Evolutionary conservation across 179 eudicot genomes (phyloP).

Genomic region (Nepenthes alata): DNA sequence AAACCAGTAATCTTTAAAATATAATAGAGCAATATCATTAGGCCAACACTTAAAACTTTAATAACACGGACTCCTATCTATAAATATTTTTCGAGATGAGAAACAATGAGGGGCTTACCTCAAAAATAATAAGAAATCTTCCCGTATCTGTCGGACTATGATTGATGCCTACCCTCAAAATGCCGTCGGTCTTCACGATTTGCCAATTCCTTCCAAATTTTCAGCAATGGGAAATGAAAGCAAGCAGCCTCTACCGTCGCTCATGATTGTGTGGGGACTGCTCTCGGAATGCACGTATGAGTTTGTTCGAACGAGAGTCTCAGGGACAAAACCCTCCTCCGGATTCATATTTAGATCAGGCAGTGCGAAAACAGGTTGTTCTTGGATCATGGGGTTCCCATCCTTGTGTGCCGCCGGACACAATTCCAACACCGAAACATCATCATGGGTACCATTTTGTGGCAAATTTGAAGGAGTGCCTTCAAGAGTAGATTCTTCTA

Average conservation of each 20-base stretch:
- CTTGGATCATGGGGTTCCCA: constrained; percentile 1
- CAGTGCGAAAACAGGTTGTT: constrained; percentile 28
- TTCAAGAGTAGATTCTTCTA: neutral
- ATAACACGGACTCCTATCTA: neutral
- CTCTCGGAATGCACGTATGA: neutral
- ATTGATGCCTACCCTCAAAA: too few relatives aligned
- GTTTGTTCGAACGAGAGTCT: constrained; percentile 16
- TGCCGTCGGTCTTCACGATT: too few relatives aligned
- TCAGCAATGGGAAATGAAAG: too few relatives aligned
- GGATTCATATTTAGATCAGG: constrained; percentile 72
- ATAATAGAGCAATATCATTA: too few relatives aligned
- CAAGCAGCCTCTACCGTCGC: too few relatives aligned
- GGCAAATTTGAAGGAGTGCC: neutral
- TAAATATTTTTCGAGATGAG: neutral
- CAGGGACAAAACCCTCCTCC: constrained; percentile 24
- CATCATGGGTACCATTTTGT: neutral
- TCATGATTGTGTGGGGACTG: neutral
- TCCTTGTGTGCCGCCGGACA: neutral
- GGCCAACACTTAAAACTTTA: neutral
- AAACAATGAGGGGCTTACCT: constrained; percentile 1
- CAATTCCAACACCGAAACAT: neutral
- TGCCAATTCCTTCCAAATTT: too few relatives aligned
- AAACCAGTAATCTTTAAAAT: neutral
- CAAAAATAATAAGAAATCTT: constrained; percentile 1
- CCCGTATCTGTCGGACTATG: neutral